These are phyloP conservation scores for Candolleomyces aberdarensis DNA, from an alignment of 768 basidiomycete genomes.

Conservation along the genomic window DNA sequence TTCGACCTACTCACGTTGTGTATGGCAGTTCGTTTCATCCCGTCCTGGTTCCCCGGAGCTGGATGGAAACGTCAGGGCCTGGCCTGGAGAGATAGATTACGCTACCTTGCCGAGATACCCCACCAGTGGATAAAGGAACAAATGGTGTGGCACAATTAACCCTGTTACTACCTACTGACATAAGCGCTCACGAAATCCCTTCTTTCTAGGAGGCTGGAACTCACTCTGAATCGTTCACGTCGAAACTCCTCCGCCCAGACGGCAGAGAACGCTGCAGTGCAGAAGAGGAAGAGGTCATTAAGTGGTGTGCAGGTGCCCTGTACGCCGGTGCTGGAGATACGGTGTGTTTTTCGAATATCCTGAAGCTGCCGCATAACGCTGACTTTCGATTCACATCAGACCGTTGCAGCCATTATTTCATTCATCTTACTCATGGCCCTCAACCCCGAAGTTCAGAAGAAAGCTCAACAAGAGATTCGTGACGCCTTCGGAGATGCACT, in stretches of 20 bases:
- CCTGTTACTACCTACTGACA: not conserved
- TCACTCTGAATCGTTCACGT: conserved; percentile 42
- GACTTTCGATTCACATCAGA: conserved; percentile 26
- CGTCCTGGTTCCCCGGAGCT: conserved; percentile 47
- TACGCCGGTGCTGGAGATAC: conserved; percentile 48
- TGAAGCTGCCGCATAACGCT: not conserved
- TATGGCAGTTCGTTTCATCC: conserved; percentile 43
- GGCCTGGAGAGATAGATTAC: conserved; percentile 35
- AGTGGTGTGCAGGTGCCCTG: conserved; percentile 47
- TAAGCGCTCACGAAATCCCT: not conserved
- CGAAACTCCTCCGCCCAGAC: conserved; percentile 30
- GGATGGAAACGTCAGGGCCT: conserved; percentile 45
- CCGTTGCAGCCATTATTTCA: conserved; percentile 42
- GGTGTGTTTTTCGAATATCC: conserved; percentile 15
- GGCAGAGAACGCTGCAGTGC: conserved; percentile 14
- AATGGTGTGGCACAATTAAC: conserved; percentile 26
- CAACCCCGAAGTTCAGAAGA: conserved; percentile 38
- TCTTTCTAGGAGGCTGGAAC: conserved; percentile 24
- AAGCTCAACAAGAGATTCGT: conserved; percentile 41
- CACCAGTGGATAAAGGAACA: conserved; percentile 44
- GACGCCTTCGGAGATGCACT: conserved; percentile 18
- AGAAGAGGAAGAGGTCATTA: conserved; percentile 43
- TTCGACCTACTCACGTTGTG: not conserved
- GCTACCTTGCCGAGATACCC: conserved; percentile 34
- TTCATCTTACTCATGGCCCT: conserved; percentile 50